phyloP scores from a whole-genome alignment of 1,284 basidiomycete genomes.

The Ceratobasidium sp. region DNA sequence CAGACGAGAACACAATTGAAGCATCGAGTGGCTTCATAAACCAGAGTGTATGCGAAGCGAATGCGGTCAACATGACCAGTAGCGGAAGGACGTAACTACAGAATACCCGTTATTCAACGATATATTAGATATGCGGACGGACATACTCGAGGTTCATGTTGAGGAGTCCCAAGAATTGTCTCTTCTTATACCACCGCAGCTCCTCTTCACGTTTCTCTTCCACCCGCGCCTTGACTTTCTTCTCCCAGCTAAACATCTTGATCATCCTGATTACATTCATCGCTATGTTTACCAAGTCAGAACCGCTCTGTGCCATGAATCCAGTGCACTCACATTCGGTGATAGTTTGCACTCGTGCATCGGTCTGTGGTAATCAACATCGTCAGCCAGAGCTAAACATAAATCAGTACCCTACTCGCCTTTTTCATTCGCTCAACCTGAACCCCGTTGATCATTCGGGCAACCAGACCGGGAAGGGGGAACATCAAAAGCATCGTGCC shows the following conservation, averaged over 20 bases:
- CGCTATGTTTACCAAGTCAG: slow-evolving; percentile 21
- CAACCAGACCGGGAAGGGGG: slow-evolving; percentile 35
- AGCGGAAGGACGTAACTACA: slow-evolving; percentile 65
- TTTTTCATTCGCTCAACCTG: slow-evolving; percentile 46
- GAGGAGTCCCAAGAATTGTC: slow-evolving; percentile 52
- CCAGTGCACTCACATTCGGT: slow-evolving; percentile 39
- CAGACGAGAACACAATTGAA: slow-evolving; percentile 40
- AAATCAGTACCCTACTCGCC: neutral
- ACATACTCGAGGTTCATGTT: slow-evolving; percentile 52
- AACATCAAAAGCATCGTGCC: slow-evolving; percentile 25
- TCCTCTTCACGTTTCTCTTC: slow-evolving; percentile 39
- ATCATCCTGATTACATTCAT: slow-evolving; percentile 43
- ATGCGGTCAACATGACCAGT: slow-evolving; percentile 69
- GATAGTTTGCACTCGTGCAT: slow-evolving; percentile 40
- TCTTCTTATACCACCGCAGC: slow-evolving; percentile 51
- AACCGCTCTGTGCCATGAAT: neutral
- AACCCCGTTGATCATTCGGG: slow-evolving; percentile 40
- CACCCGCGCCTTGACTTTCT: slow-evolving; percentile 35
- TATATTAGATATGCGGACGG: neutral
- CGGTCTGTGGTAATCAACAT: slow-evolving; percentile 40
- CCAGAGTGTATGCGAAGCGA: slow-evolving; percentile 51
- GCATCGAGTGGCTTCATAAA: slow-evolving; percentile 18
- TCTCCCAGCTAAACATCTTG: slow-evolving; percentile 41
- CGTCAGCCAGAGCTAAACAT: neutral
- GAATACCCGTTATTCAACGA: slow-evolving; percentile 13